A percentile compares a stretch with the other conserved stretches of the same genome.
Evolutionary conservation across 2,329 filamentous ascomycete species (phyloP).

Genomic region (Colletotrichum sp.): DNA sequence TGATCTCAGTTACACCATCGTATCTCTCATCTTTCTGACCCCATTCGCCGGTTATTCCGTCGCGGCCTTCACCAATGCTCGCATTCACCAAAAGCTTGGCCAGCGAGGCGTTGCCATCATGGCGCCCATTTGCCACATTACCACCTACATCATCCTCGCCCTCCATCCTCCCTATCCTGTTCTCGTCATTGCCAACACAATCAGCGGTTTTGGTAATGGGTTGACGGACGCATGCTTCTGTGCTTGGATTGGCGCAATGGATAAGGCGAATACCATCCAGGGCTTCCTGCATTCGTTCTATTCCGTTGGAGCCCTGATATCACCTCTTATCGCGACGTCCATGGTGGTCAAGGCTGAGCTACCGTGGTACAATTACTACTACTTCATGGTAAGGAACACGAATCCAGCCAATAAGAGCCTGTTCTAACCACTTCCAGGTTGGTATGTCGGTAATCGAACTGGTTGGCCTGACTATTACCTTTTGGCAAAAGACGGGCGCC

Average conservation of each 20-base stretch:
- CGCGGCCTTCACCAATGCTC: conserved; percentile 66
- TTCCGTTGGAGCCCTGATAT: conserved; percentile 67
- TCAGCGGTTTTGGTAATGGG: conserved; percentile 73
- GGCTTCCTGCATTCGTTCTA: conserved; percentile 72
- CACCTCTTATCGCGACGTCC: conserved; percentile 69
- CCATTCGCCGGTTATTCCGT: conserved; percentile 68
- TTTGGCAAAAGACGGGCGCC: conserved; percentile 64
- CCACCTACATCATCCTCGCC: conserved; percentile 65
- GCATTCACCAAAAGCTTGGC: conserved; percentile 64
- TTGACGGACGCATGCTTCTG: conserved; percentile 59
- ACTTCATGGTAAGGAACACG: conserved; percentile 63
- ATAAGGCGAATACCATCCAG: conserved; percentile 70
- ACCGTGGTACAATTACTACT: conserved; percentile 74
- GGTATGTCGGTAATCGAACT: conserved; percentile 62
- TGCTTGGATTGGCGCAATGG: conserved; percentile 66
- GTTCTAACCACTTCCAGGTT: conserved; percentile 27
- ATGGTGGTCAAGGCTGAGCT: conserved; percentile 66
- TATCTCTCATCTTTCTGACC: conserved; percentile 69
- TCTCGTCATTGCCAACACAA: conserved; percentile 64
- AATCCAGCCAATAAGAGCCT: background rate
- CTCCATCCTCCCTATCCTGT: conserved; percentile 70
- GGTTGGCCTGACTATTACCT: conserved; percentile 52
- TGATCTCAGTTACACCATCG: conserved; percentile 60
- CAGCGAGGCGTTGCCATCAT: conserved; percentile 71
- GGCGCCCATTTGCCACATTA: conserved; percentile 63